These are phyloP conservation scores for Lodderomyces orthopsilosis DNA, from an alignment of 1,139 yeast species.

Conservation along the genomic window DNA sequence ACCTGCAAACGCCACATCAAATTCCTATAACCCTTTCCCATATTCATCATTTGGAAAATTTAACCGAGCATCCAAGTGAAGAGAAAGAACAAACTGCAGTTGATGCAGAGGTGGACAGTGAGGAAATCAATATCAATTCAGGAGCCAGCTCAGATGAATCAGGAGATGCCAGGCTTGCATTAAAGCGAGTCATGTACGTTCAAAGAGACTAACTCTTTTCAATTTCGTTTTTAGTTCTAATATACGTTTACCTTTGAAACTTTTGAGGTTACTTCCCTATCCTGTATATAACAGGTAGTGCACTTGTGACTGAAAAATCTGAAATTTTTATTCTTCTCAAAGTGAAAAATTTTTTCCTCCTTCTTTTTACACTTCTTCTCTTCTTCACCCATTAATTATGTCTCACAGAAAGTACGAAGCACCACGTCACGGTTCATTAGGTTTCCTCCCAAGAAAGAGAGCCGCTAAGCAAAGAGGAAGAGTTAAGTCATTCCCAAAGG, in stretches of 20 bases:
- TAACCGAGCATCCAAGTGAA: conserved; percentile 7
- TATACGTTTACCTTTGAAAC: too few species aligned
- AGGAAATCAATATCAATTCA: neutral
- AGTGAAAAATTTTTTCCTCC: conserved; percentile 10
- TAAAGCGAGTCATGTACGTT: conserved; percentile 38
- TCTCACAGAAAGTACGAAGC: conserved; percentile 99
- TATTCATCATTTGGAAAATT: conserved; percentile 6
- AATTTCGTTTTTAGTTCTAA: conserved; percentile 2
- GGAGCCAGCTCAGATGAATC: conserved; percentile 26
- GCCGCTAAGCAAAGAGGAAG: conserved; percentile 98
- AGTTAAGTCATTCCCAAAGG: conserved; percentile 99
- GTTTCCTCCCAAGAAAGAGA: conserved; percentile 99
- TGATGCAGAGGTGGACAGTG: neutral
- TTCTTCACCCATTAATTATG: conserved; percentile 45
- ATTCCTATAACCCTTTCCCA: conserved; percentile 1
- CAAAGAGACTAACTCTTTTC: conserved; percentile 15
- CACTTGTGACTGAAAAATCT: conserved; percentile 3
- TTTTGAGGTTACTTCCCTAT: conserved; percentile 6
- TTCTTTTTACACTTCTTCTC: conserved; percentile 22
- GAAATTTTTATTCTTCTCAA: conserved; percentile 1
- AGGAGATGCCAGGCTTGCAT: conserved; percentile 43
- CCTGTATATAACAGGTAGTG: conserved; percentile 10
- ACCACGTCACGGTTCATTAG: conserved; percentile 99
- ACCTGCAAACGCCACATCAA: conserved; percentile 1
- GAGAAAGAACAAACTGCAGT: neutral